These are phyloP conservation scores for Fusarium pseudoanthophilum DNA, from an alignment of 2,329 filamentous ascomycete species.

Conservation along the genomic window DNA sequence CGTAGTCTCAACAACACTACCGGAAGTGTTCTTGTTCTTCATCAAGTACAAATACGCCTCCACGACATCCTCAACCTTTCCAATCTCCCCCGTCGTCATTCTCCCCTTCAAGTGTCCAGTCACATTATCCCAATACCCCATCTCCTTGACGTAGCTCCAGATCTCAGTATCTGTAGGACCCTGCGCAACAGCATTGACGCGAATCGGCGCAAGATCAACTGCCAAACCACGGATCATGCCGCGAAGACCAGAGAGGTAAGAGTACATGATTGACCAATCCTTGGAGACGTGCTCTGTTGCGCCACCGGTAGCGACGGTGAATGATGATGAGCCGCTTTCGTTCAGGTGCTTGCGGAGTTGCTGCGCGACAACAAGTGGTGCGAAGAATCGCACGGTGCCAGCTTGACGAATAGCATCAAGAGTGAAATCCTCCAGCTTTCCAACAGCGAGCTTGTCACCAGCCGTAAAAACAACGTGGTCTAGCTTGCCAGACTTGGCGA, in stretches of 20 bases:
- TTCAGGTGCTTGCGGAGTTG: constrained; percentile 32
- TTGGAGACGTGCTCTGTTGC: constrained; percentile 25
- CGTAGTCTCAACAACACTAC: constrained; percentile 36
- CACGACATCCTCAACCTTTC: constrained; percentile 32
- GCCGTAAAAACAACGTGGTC: constrained; percentile 39
- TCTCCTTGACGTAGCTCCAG: constrained; percentile 26
- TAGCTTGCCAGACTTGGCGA: constrained; percentile 25
- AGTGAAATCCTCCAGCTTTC: constrained; percentile 23
- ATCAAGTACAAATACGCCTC: constrained; percentile 40
- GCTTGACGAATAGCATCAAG: constrained; percentile 28
- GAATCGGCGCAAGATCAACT: constrained; percentile 33
- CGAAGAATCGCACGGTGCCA: constrained; percentile 36
- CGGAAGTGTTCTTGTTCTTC: constrained; percentile 38
- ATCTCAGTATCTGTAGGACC: constrained; percentile 35
- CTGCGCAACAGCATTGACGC: constrained; percentile 33
- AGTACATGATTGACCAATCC: constrained; percentile 32
- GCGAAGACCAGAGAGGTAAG: constrained; percentile 26
- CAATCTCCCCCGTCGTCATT: constrained; percentile 27
- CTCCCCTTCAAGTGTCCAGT: constrained; percentile 25
- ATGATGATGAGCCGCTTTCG: constrained; percentile 18
- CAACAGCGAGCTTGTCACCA: constrained; percentile 25
- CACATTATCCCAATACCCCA: constrained; percentile 29
- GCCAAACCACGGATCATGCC: constrained; percentile 31
- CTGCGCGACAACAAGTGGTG: constrained; percentile 31
- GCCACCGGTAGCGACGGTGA: constrained; percentile 33